Percentiles rank a stretch among this genome's conserved stretches.
These are phyloP conservation scores for Boletus subparvulus DNA, from an alignment of 768 basidiomycete species.

Conservation along the genomic window DNA sequence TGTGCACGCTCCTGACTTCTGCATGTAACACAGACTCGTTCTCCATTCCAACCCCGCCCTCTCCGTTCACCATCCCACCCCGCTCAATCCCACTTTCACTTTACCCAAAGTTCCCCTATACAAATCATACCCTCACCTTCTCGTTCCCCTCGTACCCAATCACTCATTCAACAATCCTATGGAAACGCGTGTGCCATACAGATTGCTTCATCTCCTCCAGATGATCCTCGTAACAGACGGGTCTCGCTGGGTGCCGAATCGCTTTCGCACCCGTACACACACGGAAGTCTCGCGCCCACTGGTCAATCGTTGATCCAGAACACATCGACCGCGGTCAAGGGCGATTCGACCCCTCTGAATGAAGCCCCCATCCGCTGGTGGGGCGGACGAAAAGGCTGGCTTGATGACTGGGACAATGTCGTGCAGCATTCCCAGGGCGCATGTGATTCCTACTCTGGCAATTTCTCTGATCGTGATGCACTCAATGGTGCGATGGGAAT, in stretches of 20 bases:
- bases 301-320: neutral
- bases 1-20: neutral
- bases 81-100: conserved; percentile 5
- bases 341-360: conserved; percentile 16
- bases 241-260: conserved; percentile 13
- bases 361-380: conserved; percentile 21
- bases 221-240: neutral
- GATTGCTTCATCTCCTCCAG: neutral
- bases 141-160: conserved; percentile 15
- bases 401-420: conserved; percentile 19
- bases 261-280: neutral
- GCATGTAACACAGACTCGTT: neutral
- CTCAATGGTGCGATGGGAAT: neutral
- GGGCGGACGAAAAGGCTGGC: conserved; percentile 18
- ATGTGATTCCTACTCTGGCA: neutral
- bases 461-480: neutral
- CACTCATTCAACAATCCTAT: conserved; percentile 18
- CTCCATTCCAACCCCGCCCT: conserved; percentile 4
- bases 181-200: neutral
- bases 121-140: conserved; percentile 5
- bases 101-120: conserved; percentile 1
- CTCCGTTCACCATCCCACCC: conserved; percentile 4
- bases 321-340: neutral
- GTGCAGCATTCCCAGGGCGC: neutral
- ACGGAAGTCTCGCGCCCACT: neutral